These are phyloP conservation scores for Cyclotella baltica DNA, from an alignment of 108 stramenopile genomes.

Conservation along the genomic window DNA sequence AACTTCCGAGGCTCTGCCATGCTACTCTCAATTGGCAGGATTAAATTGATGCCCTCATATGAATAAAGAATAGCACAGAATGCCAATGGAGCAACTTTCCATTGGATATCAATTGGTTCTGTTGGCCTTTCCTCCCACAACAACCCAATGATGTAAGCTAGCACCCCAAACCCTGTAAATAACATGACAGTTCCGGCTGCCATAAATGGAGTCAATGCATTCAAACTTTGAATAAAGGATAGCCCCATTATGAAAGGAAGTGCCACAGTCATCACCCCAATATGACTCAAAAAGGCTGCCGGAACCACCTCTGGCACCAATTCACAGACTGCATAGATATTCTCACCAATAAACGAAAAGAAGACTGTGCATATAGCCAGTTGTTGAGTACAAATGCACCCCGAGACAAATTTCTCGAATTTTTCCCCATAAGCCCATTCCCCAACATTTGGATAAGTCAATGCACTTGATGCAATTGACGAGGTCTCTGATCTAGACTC, in stretches of 20 bases:
- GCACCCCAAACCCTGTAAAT: slow-evolving; percentile 50
- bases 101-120: slow-evolving; percentile 27
- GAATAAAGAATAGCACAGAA: slow-evolving; percentile 77
- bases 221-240: slow-evolving; percentile 58
- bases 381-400: slow-evolving; percentile 67
- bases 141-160: slow-evolving; percentile 47
- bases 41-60: slow-evolving; percentile 77
- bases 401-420: slow-evolving; percentile 63
- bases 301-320: slow-evolving; percentile 20
- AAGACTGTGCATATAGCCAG: slow-evolving; percentile 82
- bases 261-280: slow-evolving; percentile 58
- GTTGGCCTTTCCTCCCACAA: slow-evolving; percentile 60
- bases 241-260: slow-evolving; percentile 62
- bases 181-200: slow-evolving; percentile 51
- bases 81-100: slow-evolving; percentile 57
- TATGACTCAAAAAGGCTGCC: slow-evolving; percentile 28
- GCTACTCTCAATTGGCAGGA: slow-evolving; percentile 70
- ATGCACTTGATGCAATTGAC: slow-evolving; percentile 36
- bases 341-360: slow-evolving; percentile 76
- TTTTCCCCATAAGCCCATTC: slow-evolving; percentile 69
- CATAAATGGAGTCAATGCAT: slow-evolving; percentile 67
- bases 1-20: slow-evolving; percentile 61
- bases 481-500: slow-evolving; percentile 9
- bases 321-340: slow-evolving; percentile 59
- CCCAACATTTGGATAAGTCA: slow-evolving; percentile 77